Evolutionary conservation across 805 yeast species (phyloP), one percentile per base, ranked within the genome.

Genomic region (Kluyveromyces wickerhamii): DNA sequence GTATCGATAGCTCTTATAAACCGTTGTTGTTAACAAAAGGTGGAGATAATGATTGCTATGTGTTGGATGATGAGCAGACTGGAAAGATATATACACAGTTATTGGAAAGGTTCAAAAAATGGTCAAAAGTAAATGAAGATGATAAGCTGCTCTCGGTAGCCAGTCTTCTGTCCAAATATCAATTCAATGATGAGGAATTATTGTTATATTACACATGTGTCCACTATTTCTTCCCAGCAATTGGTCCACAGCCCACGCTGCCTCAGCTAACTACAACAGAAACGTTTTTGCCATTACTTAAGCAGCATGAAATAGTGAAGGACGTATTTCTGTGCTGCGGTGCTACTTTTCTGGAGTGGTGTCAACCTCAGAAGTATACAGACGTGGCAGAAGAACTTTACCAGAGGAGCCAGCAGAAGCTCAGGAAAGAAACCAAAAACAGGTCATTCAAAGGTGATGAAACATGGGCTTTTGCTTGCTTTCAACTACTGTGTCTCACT

Each of bases 321-420:
- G 39, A 37, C 13, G 49, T 44, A 9, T 44, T 42, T 19, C 32
- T 39, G 17, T 44, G 49, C 26, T 44, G 49, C 29, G 49, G 49
- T 2, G 49, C 49, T 3, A 44, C 49, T 6, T 44, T 44, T 32
- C 28, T 44, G 23, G 47, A 45, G 1, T 44, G 49, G 49, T 42
- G 46, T 21, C 49, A 44, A 25, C 47, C 46, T 7, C 32, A 33
- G 16, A 42, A 42, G 21, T 44, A 42, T 30, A 30, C 43, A 3
- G 32, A 25, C 9, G 21, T 40, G 8, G 47, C 47, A 12, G 49
- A 44, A 21, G 27, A 26, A n/a, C 34, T 44, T 13, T 44, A 44
- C 21, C 41, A 42, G 26, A 36, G 26, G 12, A 42, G 49, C 35
- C 38, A 35, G 20, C 28, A 29, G 17, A 21, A 28, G 12, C 26